Evolutionary conservation across 352 stramenopile species (phyloP).

Genomic region (Thalassiosira delicatula): DNA sequence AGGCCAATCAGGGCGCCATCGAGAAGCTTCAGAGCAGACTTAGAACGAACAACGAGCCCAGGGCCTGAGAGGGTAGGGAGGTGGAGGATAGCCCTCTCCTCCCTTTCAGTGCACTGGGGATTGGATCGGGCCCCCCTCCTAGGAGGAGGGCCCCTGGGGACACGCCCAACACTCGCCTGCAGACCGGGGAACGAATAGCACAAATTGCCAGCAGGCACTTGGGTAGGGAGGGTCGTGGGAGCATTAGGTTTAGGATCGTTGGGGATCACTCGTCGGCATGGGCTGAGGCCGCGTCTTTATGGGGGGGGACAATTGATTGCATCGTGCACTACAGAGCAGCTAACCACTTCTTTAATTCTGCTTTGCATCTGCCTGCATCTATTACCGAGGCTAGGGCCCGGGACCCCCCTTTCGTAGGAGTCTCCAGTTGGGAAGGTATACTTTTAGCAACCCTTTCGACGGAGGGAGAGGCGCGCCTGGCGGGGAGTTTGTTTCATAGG

Average conservation of each 20-base stretch:
- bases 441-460: too few species aligned
- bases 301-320: background rate
- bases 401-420: background rate
- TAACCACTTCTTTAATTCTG: background rate
- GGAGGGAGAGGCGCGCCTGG: background rate
- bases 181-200: too few species aligned
- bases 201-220: too few species aligned
- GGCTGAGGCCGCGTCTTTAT: background rate
- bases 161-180: too few species aligned
- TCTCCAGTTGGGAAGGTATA: background rate
- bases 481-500: background rate
- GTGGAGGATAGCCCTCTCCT: too few species aligned
- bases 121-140: too few species aligned
- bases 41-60: too few species aligned
- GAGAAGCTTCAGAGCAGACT: too few species aligned
- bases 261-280: background rate
- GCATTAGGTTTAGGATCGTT: background rate
- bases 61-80: too few species aligned
- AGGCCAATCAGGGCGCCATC: too few species aligned
- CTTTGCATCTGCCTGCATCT: background rate
- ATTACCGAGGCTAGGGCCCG: background rate
- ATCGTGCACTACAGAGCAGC: background rate
- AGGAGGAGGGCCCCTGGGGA: too few species aligned
- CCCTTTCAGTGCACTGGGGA: too few species aligned
- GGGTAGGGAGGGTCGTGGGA: background rate